phyloP scores from a whole-genome alignment of 1,139 yeast genomes.

The Hyphopichia buzzinii region DNA sequence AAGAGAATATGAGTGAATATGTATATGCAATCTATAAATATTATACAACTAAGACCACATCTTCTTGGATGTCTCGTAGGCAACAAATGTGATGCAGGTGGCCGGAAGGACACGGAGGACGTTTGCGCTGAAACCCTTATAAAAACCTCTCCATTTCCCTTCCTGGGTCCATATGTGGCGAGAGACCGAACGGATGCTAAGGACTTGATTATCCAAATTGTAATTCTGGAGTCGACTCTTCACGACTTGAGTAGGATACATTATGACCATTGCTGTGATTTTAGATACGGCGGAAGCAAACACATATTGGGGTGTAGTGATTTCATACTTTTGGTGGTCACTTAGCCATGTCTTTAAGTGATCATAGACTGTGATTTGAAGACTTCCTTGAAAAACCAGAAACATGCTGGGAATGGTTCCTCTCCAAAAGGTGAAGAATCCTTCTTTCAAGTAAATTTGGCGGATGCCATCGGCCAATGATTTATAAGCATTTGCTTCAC shows the following conservation, averaged over 20 bases:
- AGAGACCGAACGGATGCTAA: conserved; percentile 20
- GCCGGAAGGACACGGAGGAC: conserved; percentile 68
- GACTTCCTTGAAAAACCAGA: conserved; percentile 84
- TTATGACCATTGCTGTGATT: conserved; percentile 58
- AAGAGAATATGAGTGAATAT: not conserved
- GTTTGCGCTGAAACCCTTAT: conserved; percentile 69
- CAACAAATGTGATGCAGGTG: conserved; percentile 67
- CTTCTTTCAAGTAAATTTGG: conserved; percentile 58
- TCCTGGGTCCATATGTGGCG: conserved; percentile 29
- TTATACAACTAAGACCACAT: not conserved
- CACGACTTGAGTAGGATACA: conserved; percentile 86
- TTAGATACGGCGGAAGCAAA: conserved; percentile 69
- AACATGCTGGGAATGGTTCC: conserved; percentile 81
- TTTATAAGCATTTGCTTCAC: conserved; percentile 50
- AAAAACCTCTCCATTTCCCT: conserved; percentile 62
- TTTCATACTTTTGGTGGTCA: conserved; percentile 14
- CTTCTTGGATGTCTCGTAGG: conserved; percentile 51
- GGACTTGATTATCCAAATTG: conserved; percentile 14
- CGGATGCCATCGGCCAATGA: conserved; percentile 56
- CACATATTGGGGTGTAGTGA: conserved; percentile 57
- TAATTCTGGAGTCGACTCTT: conserved; percentile 73
- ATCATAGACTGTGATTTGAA: conserved; percentile 85
- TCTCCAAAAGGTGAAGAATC: conserved; percentile 70
- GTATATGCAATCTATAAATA: not conserved
- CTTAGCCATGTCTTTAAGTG: conserved; percentile 48